Conservation (phyloP, 352 stramenopile species). For the Phytophthora foliorum region DNA sequence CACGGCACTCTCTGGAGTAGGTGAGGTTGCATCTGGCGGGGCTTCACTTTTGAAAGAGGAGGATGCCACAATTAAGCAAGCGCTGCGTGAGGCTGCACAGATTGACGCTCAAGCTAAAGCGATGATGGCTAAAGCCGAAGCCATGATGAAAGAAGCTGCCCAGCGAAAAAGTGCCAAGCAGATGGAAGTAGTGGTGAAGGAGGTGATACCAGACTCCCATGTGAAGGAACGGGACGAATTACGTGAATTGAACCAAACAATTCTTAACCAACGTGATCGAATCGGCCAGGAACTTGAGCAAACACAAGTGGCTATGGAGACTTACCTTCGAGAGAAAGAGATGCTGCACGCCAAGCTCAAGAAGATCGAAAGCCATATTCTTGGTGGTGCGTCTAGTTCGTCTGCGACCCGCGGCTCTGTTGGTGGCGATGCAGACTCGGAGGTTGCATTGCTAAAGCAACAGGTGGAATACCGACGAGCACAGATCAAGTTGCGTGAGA, state of each 20-base stretch:
- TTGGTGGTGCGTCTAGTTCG: conserved; percentile 51
- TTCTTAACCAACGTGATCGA: conserved; percentile 72
- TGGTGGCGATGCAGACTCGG: conserved; percentile 53
- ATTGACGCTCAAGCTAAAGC: conserved; percentile 75
- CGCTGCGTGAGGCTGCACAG: conserved; percentile 55
- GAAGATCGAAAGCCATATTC: conserved; percentile 87
- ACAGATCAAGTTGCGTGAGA: conserved; percentile 85
- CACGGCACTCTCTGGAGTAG: not conserved
- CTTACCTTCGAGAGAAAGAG: conserved; percentile 68
- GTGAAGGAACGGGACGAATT: conserved; percentile 73
- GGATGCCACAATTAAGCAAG: conserved; percentile 52
- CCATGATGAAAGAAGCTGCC: conserved; percentile 73
- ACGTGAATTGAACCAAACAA: conserved; percentile 68
- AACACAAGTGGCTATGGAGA: conserved; percentile 78
- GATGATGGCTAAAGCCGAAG: conserved; percentile 80
- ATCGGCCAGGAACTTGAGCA: conserved; percentile 83
- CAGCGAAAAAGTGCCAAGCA: conserved; percentile 46
- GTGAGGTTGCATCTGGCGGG: not conserved
- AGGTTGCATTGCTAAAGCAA: conserved; percentile 80
- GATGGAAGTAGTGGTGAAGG: conserved; percentile 76
- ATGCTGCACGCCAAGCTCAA: conserved; percentile 70
- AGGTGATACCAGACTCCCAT: conserved; percentile 80
- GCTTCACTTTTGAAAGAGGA: conserved; percentile 21
- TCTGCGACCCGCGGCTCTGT: conserved; percentile 21
- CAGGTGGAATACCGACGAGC: conserved; percentile 84